Evolutionary conservation across 345 rosid genomes (phyloP), one percentile per base, ranked within the genome.

Genomic region (Gossypium stocksii): DNA sequence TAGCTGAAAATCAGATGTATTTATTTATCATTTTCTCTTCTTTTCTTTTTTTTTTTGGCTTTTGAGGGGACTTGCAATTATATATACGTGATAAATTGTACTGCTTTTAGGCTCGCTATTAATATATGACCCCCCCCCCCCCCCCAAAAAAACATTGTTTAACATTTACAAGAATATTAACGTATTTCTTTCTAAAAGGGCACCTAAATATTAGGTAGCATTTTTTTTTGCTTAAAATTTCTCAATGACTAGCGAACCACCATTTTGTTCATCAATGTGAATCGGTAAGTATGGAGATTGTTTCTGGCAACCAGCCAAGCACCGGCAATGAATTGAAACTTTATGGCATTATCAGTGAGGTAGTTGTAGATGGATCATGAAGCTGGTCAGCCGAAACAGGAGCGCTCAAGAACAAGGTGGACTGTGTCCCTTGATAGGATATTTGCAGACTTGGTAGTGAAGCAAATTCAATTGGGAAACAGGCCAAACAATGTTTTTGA

Each of bases 331-430:
- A 17, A 16, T 15, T 27, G 38, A 22, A 22, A 25, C 14, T 4
- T 7, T 53, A 11, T 60, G 19, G 38, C 41, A 22, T 45, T 43
- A 70, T 54, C 44, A 7, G 11, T 13, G 7, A 3, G 53, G 20
- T 74, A 66, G 81, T 72, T 60, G 51, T 46, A 78, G 85, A 91
- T 93, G 96, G 94, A 88, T 29, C 54, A 46, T 62, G 89, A 86
- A 77, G 80, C 73, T 46, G 53, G 57, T 81, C 85, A 79, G 58
- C 82, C 71, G 29, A 89, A 89, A 89, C 90, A 81, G 70, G 91
- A 92, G 49, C 84, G 93, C 13, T 80, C 84, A 16, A 83, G 94
- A 74, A 87, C 86, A 46, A 80, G 91, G 85, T 92, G 97, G 97
- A 88, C 93, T 1, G 77, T 86, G 6, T 76, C 79, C 43, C 85